These are phyloP conservation scores for Coccomyxa sp. DNA, from an alignment of 139 green algal genomes.

Conservation along the genomic window DNA sequence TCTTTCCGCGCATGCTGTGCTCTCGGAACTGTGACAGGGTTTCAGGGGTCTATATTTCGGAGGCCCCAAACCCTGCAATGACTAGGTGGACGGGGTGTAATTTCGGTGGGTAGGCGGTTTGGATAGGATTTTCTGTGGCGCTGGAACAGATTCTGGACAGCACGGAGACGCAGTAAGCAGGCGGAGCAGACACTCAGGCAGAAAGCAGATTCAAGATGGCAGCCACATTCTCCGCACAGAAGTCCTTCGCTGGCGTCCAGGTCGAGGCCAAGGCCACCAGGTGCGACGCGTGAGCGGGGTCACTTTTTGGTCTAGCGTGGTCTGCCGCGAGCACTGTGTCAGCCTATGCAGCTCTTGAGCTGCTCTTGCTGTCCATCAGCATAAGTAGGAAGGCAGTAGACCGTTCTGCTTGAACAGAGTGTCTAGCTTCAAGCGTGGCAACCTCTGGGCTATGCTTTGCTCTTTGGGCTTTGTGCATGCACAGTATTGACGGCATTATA, in stretches of 20 bases:
- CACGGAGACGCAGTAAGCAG: not conserved
- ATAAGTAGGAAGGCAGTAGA: not conserved
- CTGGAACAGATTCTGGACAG: not conserved
- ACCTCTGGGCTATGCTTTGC: not conserved
- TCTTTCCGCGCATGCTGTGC: too few species aligned
- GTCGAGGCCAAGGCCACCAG: conserved; percentile 1
- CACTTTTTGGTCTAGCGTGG: not conserved
- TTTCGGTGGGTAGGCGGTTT: not conserved
- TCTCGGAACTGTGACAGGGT: too few species aligned
- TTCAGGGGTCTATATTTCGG: too few species aligned
- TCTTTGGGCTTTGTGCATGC: not conserved
- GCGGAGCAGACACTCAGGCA: too few species aligned
- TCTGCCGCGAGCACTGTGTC: too few species aligned
- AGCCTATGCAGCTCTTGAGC: too few species aligned
- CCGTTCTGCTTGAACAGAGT: not conserved
- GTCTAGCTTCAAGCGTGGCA: not conserved
- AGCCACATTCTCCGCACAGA: conserved; percentile 7
- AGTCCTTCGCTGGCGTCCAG: conserved; percentile 11
- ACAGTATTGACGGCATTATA: not conserved
- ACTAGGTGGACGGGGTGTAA: not conserved
- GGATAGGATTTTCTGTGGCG: not conserved
- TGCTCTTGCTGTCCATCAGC: not conserved
- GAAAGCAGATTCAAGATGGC: not conserved
- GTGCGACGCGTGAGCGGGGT: not conserved
- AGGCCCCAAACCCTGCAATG: not conserved